Percentiles rank a stretch among this genome's conserved stretches.
Evolutionary conservation across 2,329 filamentous ascomycete species (phyloP).

Genomic region (Fusarium nanum): DNA sequence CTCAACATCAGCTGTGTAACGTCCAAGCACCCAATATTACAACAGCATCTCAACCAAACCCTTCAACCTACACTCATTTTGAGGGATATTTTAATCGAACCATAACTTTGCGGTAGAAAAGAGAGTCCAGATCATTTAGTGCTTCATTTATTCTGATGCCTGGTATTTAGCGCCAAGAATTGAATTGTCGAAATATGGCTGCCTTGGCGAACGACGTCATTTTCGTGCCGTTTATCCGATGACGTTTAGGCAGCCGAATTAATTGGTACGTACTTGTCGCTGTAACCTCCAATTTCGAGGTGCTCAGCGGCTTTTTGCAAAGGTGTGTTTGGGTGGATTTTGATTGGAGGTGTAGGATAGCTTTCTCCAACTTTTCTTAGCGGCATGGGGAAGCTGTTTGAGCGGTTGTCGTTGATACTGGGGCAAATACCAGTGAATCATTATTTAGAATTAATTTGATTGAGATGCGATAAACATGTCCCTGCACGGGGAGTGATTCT

Average conservation of each 20-base stretch:
- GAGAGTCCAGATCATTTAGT: not conserved
- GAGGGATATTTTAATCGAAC: slow-evolving; percentile 13
- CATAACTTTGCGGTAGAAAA: not conserved
- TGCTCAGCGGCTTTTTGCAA: slow-evolving; percentile 21
- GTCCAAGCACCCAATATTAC: not conserved
- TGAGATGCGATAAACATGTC: not conserved
- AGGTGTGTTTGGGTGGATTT: not conserved
- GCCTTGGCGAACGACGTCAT: slow-evolving; percentile 32
- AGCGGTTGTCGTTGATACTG: not conserved
- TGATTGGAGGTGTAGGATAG: not conserved
- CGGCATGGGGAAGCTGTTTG: slow-evolving; percentile 14
- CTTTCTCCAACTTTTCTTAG: slow-evolving; percentile 22
- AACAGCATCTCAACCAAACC: not conserved
- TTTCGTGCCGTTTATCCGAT: slow-evolving; percentile 28
- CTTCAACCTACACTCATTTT: not conserved
- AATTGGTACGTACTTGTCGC: slow-evolving; percentile 3
- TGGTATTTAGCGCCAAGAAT: not conserved
- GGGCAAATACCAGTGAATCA: not conserved
- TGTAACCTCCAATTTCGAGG: slow-evolving; percentile 20
- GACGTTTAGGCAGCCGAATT: slow-evolving; percentile 35
- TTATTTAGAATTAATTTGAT: too few relatives aligned
- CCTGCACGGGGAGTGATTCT: too few relatives aligned
- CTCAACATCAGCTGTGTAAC: slow-evolving; percentile 1
- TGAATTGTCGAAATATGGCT: slow-evolving; percentile 12
- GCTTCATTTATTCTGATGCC: slow-evolving; percentile 22